phyloP scores from a whole-genome alignment of 2,329 filamentous ascomycete species.

The Fusarium phyllophilum region DNA sequence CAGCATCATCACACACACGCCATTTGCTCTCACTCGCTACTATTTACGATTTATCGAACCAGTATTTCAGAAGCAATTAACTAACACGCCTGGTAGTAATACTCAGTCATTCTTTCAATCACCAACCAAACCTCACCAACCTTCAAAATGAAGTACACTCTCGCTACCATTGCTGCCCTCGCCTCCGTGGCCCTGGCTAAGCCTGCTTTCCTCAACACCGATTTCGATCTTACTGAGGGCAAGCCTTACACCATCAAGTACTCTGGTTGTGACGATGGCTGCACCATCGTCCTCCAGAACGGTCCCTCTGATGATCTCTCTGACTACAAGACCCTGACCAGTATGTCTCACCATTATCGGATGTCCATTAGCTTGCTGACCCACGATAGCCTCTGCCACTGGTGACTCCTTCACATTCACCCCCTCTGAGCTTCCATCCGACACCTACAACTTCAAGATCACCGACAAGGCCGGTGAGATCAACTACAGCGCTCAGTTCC shows the following conservation, averaged over 20 bases:
- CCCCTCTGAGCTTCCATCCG: conserved; percentile 43
- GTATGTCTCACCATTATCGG: conserved; percentile 36
- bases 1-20: not conserved
- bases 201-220: conserved; percentile 48
- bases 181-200: conserved; percentile 44
- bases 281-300: conserved; percentile 50
- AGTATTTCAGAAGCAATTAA: not conserved
- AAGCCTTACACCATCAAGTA: conserved; percentile 48
- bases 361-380: not conserved
- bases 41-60: conserved; percentile 3
- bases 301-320: conserved; percentile 45
- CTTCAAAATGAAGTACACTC: conserved; percentile 52
- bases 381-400: conserved; percentile 17
- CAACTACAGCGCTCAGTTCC: conserved; percentile 51
- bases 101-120: conserved; percentile 42
- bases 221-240: conserved; percentile 44
- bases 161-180: conserved; percentile 46
- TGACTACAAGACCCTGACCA: conserved; percentile 45
- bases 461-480: conserved; percentile 39
- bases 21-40: conserved; percentile 4
- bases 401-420: conserved; percentile 46
- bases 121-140: conserved; percentile 20
- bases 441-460: conserved; percentile 51
- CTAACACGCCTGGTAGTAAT: conserved; percentile 40
- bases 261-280: conserved; percentile 47